A percentile compares a stretch with the other conserved stretches of the same genome.
Evolutionary conservation across 176 grass and related monocot species (phyloP).

Genomic region (Themeda triandra): DNA sequence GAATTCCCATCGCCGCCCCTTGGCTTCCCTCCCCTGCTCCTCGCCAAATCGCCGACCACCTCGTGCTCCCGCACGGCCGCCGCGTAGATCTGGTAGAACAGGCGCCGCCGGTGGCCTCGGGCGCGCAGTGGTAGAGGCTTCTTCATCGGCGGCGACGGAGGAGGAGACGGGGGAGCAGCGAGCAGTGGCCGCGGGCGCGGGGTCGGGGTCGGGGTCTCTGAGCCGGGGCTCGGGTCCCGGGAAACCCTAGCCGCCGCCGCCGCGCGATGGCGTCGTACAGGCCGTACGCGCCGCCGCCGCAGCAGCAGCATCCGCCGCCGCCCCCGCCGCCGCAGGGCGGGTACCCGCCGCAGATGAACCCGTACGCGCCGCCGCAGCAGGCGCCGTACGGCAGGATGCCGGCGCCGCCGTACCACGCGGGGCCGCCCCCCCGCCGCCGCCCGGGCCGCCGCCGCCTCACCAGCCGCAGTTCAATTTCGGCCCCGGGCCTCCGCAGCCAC

Average conservation of each 20-base stretch:
- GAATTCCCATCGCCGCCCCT: not conserved
- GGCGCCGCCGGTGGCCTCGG: not conserved
- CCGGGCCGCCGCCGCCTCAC: constrained; percentile 43
- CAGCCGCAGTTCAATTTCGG: constrained; percentile 50
- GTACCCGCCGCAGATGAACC: constrained; percentile 45
- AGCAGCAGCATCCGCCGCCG: constrained; percentile 16
- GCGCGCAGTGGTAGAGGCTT: constrained; percentile 11
- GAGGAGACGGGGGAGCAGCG: not conserved
- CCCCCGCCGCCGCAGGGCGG: constrained; percentile 41
- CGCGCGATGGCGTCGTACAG: constrained; percentile 70
- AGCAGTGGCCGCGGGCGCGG: not conserved
- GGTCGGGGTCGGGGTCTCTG: too few relatives aligned
- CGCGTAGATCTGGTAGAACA: constrained; percentile 46
- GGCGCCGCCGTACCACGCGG: constrained; percentile 26
- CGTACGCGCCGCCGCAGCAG: constrained; percentile 31
- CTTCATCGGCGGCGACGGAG: not conserved
- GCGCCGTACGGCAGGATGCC: constrained; percentile 42
- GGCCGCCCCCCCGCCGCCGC: constrained; percentile 40
- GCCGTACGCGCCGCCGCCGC: constrained; percentile 45
- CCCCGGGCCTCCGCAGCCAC: constrained; percentile 19
- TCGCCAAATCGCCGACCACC: constrained; percentile 8
- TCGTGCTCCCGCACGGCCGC: constrained; percentile 6
- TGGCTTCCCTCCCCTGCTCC: not conserved
- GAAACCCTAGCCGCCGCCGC: constrained; percentile 44
- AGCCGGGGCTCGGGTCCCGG: constrained; percentile 31